Conservation (phyloP, 148 eudicot genomes). For the Camellia japonica region DNA sequence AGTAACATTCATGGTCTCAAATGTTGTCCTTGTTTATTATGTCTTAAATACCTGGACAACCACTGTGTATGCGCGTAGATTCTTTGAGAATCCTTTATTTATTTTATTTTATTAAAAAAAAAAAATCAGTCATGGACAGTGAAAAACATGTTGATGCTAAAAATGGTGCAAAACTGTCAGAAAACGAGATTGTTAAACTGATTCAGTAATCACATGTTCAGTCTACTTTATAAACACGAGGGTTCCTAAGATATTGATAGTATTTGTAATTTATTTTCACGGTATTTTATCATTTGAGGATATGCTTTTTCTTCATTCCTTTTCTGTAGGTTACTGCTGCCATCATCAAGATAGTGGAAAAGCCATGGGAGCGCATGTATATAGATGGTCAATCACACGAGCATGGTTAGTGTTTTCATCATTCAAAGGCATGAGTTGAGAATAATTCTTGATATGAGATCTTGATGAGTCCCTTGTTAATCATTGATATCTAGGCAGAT, state of each 20-base stretch:
- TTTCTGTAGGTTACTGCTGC: constrained; percentile 71
- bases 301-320: constrained; percentile 6
- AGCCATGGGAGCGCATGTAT: constrained; percentile 84
- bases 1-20: neutral
- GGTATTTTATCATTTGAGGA: neutral
- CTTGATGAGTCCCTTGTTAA: neutral
- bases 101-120: too few species aligned
- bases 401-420: constrained; percentile 61
- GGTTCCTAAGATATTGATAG: neutral
- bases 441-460: neutral
- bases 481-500: neutral
- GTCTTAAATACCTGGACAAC: neutral
- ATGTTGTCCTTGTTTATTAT: neutral
- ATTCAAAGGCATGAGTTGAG: neutral
- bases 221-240: neutral
- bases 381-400: constrained; percentile 72
- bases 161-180: neutral
- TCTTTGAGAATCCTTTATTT: too few species aligned
- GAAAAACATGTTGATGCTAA: neutral
- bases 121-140: neutral
- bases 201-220: neutral
- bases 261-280: neutral
- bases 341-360: constrained; percentile 72
- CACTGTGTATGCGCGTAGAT: neutral
- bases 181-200: neutral